Evolutionary conservation across 1,139 yeast species (phyloP).

Genomic region (Lodderomyces orthopsilosis): DNA sequence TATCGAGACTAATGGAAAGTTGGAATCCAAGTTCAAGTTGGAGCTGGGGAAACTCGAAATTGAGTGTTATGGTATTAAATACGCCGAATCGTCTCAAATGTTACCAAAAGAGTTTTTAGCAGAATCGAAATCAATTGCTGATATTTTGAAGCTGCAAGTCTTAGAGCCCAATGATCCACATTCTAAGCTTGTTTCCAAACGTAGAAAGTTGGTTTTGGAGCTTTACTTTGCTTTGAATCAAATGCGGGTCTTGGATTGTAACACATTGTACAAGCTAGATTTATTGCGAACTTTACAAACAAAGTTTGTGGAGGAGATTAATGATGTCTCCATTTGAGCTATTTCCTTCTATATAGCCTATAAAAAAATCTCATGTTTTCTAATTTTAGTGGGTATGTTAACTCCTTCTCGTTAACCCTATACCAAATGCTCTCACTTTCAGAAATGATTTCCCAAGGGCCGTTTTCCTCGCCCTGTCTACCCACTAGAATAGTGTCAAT

Average conservation of each 20-base stretch:
- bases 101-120: constrained; percentile 21
- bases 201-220: constrained; percentile 15
- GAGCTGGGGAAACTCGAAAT: constrained; percentile 18
- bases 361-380: constrained; percentile 88
- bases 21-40: constrained; percentile 28
- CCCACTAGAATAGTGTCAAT: constrained; percentile 71
- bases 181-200: constrained; percentile 7
- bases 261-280: constrained; percentile 10
- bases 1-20: constrained; percentile 14
- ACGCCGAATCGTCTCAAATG: constrained; percentile 18
- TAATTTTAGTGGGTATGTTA: constrained; percentile 65
- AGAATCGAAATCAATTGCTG: constrained; percentile 23
- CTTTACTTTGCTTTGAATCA: constrained; percentile 14
- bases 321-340: constrained; percentile 7
- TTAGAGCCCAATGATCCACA: not conserved
- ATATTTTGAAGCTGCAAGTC: constrained; percentile 8
- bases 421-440: constrained; percentile 82
- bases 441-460: constrained; percentile 65
- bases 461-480: constrained; percentile 43
- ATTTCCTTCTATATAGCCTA: constrained; percentile 61
- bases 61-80: constrained; percentile 25
- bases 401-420: constrained; percentile 52
- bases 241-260: constrained; percentile 9
- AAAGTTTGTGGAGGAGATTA: constrained; percentile 15
- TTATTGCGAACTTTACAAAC: constrained; percentile 12